Evolutionary conservation across 805 yeast species (phyloP).

Genomic region (Pichia californica): DNA sequence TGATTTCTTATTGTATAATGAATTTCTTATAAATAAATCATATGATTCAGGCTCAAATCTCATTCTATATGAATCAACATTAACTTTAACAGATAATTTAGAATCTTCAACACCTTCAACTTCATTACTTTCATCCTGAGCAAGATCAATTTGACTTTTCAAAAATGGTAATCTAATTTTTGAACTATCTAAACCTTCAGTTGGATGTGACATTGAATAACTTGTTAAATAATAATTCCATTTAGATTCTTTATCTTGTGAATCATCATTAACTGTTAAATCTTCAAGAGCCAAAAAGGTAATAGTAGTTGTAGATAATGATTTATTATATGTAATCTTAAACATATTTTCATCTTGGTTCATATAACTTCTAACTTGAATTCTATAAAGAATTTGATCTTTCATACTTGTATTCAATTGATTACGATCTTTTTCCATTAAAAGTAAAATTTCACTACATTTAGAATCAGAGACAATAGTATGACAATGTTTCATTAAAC

Average conservation of each 20-base stretch:
- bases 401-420: conserved; percentile 62
- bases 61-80: conserved; percentile 70
- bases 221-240: conserved; percentile 94
- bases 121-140: conserved; percentile 32
- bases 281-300: conserved; percentile 87
- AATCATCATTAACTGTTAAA: conserved; percentile 63
- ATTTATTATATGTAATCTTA: conserved; percentile 66
- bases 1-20: conserved; percentile 36
- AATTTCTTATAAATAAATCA: conserved; percentile 69
- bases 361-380: conserved; percentile 79
- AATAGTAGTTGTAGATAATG: conserved; percentile 48
- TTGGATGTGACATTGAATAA: conserved; percentile 90
- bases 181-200: conserved; percentile 86
- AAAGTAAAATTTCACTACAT: conserved; percentile 69
- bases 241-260: conserved; percentile 60
- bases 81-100: conserved; percentile 69
- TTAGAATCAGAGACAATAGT: conserved; percentile 71
- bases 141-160: conserved; percentile 49
- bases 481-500: conserved; percentile 81
- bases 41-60: conserved; percentile 73
- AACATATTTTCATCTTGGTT: conserved; percentile 84
- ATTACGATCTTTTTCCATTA: conserved; percentile 78
- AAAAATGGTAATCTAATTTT: conserved; percentile 75
- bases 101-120: conserved; percentile 62
- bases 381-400: conserved; percentile 84